These are phyloP conservation scores for Magnusiomyces tetraspermus DNA, from an alignment of 1,139 yeast genomes.

Conservation along the genomic window DNA sequence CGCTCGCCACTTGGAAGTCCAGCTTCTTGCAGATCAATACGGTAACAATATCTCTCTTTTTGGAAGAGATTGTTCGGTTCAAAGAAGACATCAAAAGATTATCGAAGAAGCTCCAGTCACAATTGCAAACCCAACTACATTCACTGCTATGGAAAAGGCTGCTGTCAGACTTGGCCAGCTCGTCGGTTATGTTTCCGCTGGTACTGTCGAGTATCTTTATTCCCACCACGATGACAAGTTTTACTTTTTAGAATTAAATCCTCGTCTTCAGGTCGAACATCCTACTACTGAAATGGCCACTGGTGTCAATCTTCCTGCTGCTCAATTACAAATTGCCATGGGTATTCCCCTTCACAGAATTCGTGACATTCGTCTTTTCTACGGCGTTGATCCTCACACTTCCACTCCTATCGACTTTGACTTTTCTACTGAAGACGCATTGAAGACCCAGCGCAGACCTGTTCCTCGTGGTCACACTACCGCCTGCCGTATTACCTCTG, in stretches of 20 bases:
- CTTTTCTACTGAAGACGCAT: slow-evolving; percentile 63
- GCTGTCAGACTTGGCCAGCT: slow-evolving; percentile 93
- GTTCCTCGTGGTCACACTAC: slow-evolving; percentile 97
- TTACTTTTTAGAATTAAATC: slow-evolving; percentile 91
- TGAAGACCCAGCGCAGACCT: slow-evolving; percentile 79
- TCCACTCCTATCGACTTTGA: slow-evolving; percentile 85
- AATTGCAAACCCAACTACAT: slow-evolving; percentile 77
- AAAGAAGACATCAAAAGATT: slow-evolving; percentile 93
- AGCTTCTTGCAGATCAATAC: slow-evolving; percentile 87
- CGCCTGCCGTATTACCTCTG: slow-evolving; percentile 97
- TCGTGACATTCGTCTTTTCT: slow-evolving; percentile 80
- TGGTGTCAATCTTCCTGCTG: slow-evolving; percentile 95
- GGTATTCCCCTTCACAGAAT: slow-evolving; percentile 96
- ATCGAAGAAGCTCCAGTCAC: slow-evolving; percentile 97
- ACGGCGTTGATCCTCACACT: slow-evolving; percentile 94
- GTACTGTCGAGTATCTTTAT: slow-evolving; percentile 95
- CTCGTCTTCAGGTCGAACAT: slow-evolving; percentile 98
- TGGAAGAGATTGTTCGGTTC: slow-evolving; percentile 96
- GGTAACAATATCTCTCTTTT: slow-evolving; percentile 89
- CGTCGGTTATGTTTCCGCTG: slow-evolving; percentile 97
- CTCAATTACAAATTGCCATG: slow-evolving; percentile 98
- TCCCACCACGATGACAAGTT: slow-evolving; percentile 90
- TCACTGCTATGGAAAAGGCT: slow-evolving; percentile 86
- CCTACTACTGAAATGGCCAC: slow-evolving; percentile 99
- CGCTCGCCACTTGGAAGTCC: slow-evolving; percentile 94